Percentiles rank a stretch among this genome's conserved stretches.
phyloP scores from a whole-genome alignment of 768 basidiomycete genomes.

The Pulveroboletus sp. region DNA sequence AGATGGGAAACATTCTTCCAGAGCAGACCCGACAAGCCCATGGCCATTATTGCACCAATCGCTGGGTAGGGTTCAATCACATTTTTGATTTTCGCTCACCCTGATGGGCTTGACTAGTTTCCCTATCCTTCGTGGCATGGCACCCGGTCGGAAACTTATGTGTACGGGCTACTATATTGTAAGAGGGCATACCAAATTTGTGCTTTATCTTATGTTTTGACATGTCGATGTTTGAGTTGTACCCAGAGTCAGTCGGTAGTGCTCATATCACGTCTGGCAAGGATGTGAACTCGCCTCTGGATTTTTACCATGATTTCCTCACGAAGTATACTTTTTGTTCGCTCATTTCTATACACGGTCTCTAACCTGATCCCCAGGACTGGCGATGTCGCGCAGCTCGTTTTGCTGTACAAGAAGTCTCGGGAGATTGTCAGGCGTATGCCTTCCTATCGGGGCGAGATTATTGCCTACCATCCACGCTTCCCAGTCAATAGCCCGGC shows the following conservation, averaged over 20 bases:
- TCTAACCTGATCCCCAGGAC: not conserved
- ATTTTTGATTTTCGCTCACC: not conserved
- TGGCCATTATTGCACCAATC: slow-evolving; percentile 40
- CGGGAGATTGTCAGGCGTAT: slow-evolving; percentile 56
- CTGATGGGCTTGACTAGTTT: slow-evolving; percentile 18
- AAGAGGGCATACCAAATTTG: not conserved
- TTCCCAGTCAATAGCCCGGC: slow-evolving; percentile 30
- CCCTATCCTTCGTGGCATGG: slow-evolving; percentile 13
- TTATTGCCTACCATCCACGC: slow-evolving; percentile 11
- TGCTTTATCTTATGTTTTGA: not conserved
- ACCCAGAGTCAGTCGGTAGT: slow-evolving; percentile 45
- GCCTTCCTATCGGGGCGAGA: slow-evolving; percentile 25
- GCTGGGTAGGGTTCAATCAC: slow-evolving; percentile 35
- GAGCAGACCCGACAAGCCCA: slow-evolving; percentile 54
- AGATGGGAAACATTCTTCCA: slow-evolving; percentile 54
- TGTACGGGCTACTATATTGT: slow-evolving; percentile 33
- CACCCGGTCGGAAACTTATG: slow-evolving; percentile 27
- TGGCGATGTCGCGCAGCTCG: slow-evolving; percentile 43
- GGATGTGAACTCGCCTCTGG: slow-evolving; percentile 39
- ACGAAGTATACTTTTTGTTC: slow-evolving; percentile 34
- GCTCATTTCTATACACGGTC: not conserved
- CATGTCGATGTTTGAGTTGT: slow-evolving; percentile 22
- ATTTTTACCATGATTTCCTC: slow-evolving; percentile 46
- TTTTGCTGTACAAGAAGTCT: slow-evolving; percentile 51
- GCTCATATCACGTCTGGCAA: slow-evolving; percentile 45